Base-by-base conservation (phyloP, 441 rosid genomes). In the Hura crepitans region DNA sequence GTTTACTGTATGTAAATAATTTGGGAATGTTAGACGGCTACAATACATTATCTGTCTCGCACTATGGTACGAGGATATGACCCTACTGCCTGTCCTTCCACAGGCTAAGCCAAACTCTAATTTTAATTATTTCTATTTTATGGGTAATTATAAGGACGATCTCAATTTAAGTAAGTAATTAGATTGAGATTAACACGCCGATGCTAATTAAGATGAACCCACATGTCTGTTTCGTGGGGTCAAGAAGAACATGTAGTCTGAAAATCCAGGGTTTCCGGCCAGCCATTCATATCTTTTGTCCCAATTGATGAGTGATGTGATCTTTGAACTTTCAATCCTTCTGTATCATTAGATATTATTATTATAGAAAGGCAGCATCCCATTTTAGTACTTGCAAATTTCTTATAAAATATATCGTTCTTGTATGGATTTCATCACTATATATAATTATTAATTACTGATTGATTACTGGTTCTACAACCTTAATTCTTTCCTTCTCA, bases 31-130 rank as follows among this genome's bases (percentile, higher is more conserved):
- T 46, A 30, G 37, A 22, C 47, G 60, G 37, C 35, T 35, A 22
- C n/a, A n/a, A n/a, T 35, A 35, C 56, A 67, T 54, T 43, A n/a
- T 56, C 64, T 56, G 72, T 62, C 64, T 56, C 72, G 64, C 64
- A 56, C 63, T 56, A 35, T 33, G 56, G n/a, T 42, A 12, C 2
- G 46, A 37, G 5, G 57, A 46, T 57, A 65, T 43, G 72, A 43
- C 57, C 28, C 72, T n/a, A 56, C 43, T 56, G 11, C 39, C 64
- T 58, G 65, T 69, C 13, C 50, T 55, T 49, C 27, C 31, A 49
- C 28, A 11, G 51, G 11, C 9, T n/a, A 15, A 50, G 5, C 37
- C 18, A 12, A 28, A 31, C 62, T 30, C 37, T 31, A 31, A 51
- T 5, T 2, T 28, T 8, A 4, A 35, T 35, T n/a, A n/a, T n/a